Conservation (phyloP, 2,329 filamentous ascomycete species). For the Botrytis galanthina region DNA sequence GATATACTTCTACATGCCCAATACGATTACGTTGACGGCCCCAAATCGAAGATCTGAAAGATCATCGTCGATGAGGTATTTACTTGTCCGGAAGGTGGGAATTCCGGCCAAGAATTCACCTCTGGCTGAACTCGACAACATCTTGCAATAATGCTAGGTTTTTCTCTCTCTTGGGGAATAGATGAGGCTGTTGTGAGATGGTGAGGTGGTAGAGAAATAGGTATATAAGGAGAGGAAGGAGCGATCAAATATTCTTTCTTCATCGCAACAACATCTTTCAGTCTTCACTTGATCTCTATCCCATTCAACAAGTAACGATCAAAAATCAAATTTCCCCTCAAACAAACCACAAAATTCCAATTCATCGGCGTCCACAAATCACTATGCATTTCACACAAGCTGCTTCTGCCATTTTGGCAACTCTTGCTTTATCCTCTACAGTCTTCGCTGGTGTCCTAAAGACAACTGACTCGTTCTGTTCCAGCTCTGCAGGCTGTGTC, state of each 20-base stretch:
- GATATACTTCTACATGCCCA: background rate
- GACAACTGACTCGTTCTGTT: background rate
- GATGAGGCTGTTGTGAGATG: background rate
- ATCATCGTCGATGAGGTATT: constrained; percentile 15
- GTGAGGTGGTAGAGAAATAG: background rate
- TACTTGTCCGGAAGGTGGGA: background rate
- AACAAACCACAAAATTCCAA: background rate
- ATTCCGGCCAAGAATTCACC: background rate
- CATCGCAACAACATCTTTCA: constrained; percentile 4
- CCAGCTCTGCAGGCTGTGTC: background rate
- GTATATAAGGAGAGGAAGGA: constrained; percentile 16
- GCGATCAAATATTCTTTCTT: background rate
- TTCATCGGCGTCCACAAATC: background rate
- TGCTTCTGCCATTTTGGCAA: constrained; percentile 13
- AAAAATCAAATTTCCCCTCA: background rate
- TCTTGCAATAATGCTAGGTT: background rate
- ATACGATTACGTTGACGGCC: background rate
- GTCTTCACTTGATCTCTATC: background rate
- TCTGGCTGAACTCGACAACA: background rate
- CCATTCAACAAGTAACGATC: background rate
- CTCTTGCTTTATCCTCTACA: constrained; percentile 8
- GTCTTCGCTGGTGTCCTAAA: background rate
- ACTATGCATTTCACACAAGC: constrained; percentile 12
- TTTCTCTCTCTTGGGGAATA: background rate
- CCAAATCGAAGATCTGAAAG: background rate